phyloP scores from a whole-genome alignment of 2,329 filamentous ascomycete species.

The Cladosporium sp. region DNA sequence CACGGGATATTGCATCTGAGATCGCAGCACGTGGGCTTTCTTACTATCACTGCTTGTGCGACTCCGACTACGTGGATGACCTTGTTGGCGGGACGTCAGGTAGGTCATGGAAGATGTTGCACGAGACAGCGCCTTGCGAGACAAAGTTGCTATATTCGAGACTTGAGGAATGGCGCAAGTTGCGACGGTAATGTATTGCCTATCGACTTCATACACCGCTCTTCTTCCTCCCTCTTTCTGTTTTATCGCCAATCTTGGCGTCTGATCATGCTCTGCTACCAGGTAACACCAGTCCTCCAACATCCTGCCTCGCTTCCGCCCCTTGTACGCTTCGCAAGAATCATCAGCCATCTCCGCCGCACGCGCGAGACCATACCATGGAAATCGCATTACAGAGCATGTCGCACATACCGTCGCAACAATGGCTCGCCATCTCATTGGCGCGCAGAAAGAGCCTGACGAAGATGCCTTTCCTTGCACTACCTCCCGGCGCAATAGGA shows the following conservation, averaged over 20 bases:
- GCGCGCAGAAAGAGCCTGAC: not conserved
- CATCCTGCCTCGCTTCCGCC: not conserved
- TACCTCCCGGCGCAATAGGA: not conserved
- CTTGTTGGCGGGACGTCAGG: not conserved
- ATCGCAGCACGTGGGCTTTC: not conserved
- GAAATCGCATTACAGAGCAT: not conserved
- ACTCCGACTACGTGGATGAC: not conserved
- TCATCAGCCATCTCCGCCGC: constrained; percentile 5
- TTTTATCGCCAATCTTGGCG: not conserved
- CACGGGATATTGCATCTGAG: constrained; percentile 8
- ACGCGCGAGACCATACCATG: not conserved
- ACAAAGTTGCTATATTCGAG: not conserved
- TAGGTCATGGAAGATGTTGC: not conserved
- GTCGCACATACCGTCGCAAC: not conserved
- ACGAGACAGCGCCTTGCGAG: not conserved
- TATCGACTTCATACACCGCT: not conserved
- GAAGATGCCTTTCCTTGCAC: not conserved
- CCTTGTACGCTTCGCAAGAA: not conserved
- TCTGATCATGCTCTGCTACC: not conserved
- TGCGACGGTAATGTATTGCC: not conserved
- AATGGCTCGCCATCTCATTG: not conserved
- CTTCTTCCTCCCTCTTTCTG: not conserved
- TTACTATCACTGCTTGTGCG: not conserved
- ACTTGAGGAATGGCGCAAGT: constrained; percentile 3
- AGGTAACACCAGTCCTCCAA: not conserved